Conservation (phyloP, 2,329 filamentous ascomycete species). For the Cercospora beticola region DNA sequence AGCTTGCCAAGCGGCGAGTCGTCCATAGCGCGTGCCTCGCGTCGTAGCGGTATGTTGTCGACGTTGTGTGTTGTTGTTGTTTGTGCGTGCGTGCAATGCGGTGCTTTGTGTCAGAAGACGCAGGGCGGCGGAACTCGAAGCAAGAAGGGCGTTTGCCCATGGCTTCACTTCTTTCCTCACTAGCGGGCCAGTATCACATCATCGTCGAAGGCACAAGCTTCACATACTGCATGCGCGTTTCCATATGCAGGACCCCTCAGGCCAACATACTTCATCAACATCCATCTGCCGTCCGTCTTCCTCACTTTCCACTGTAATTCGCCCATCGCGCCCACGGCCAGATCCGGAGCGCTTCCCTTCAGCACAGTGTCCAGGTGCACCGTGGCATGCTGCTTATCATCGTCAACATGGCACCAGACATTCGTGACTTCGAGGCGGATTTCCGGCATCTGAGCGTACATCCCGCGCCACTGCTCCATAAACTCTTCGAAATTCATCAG, state of each 20-base stretch:
- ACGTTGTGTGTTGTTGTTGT: not conserved
- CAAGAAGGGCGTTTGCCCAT: not conserved
- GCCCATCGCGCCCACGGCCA: conserved; percentile 2
- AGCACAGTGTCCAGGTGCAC: not conserved
- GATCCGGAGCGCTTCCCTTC: not conserved
- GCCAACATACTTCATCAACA: conserved; percentile 2
- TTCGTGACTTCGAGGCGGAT: conserved; percentile 4
- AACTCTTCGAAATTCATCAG: conserved; percentile 3
- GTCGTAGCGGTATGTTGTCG: no score
- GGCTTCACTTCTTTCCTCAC: not conserved
- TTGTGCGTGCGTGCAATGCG: not conserved
- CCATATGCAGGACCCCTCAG: not conserved
- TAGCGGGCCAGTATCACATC: not conserved
- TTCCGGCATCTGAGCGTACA: conserved; percentile 1
- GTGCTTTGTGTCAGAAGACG: not conserved
- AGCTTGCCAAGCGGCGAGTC: not conserved
- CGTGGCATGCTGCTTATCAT: not conserved
- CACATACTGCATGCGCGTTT: not conserved
- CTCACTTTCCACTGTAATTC: conserved; percentile 10
- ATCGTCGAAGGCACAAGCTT: not conserved
- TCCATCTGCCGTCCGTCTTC: conserved; percentile 4
- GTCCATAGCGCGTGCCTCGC: not conserved
- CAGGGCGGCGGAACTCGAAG: not conserved
- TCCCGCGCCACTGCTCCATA: not conserved
- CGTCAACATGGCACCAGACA: conserved; percentile 1